Percentiles rank a stretch among this genome's conserved stretches.
phyloP scores from a whole-genome alignment of 176 grass and related monocot species.

The Hyparrhenia diplandra region DNA sequence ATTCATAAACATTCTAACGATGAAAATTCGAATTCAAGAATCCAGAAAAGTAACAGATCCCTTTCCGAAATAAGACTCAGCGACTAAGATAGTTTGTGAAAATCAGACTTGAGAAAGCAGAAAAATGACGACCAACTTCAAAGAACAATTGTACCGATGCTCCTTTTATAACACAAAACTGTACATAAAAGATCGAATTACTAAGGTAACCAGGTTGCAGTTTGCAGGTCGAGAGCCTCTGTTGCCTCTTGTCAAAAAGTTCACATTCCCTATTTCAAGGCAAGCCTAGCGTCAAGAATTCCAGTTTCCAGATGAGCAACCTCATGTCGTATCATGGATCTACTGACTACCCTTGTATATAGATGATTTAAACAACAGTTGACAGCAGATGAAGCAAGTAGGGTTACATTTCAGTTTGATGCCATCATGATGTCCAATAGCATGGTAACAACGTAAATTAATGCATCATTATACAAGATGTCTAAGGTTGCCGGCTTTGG shows the following conservation, averaged over 20 bases:
- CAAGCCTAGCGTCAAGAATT: not conserved
- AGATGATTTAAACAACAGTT: not conserved
- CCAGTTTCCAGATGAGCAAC: not conserved
- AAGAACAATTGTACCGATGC: not conserved
- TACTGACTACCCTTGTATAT: too few species aligned
- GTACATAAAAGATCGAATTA: not conserved
- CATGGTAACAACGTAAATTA: not conserved
- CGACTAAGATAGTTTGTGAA: too few species aligned
- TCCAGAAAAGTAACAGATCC: too few species aligned
- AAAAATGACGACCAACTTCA: too few species aligned
- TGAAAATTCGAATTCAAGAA: too few species aligned
- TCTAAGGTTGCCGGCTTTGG: not conserved
- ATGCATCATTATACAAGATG: not conserved
- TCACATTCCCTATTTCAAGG: not conserved
- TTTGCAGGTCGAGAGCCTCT: not conserved
- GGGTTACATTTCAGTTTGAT: not conserved
- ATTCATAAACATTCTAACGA: too few species aligned
- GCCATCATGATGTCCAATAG: conserved; percentile 7
- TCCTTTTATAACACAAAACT: too few species aligned
- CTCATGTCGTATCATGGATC: not conserved
- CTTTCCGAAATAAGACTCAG: too few species aligned
- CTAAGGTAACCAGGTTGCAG: too few species aligned
- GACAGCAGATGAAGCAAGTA: not conserved
- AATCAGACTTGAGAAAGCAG: too few species aligned
- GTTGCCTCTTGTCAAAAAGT: not conserved